phyloP scores from a whole-genome alignment of 1,284 basidiomycete genomes.

The Cryptococcus neoformans region DNA sequence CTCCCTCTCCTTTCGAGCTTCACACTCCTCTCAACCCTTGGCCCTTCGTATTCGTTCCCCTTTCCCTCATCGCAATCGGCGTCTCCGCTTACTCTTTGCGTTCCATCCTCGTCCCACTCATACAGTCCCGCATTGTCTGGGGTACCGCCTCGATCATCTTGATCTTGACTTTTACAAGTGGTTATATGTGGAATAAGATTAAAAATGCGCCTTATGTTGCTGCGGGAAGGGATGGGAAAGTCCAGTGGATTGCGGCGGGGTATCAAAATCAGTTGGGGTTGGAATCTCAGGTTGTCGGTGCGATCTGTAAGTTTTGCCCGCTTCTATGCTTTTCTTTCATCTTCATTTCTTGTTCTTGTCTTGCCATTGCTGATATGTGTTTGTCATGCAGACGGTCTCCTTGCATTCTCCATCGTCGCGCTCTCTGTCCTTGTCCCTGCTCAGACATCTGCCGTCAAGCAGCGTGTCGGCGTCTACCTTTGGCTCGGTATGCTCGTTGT shows the following conservation, averaged over 20 bases:
- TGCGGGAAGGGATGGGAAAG: conserved; percentile 50
- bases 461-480: conserved; percentile 82
- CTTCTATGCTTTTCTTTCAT: too few species aligned
- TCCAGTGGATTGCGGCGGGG: conserved; percentile 79
- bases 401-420: conserved; percentile 78
- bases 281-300: conserved; percentile 83
- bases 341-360: neutral
- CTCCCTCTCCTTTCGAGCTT: conserved; percentile 47
- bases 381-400: conserved; percentile 64
- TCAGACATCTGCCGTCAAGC: conserved; percentile 69
- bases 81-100: conserved; percentile 49
- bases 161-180: conserved; percentile 79
- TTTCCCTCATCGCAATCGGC: conserved; percentile 40
- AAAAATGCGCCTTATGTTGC: conserved; percentile 72
- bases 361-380: neutral
- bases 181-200: conserved; percentile 97
- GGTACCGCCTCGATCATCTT: conserved; percentile 60
- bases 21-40: conserved; percentile 46
- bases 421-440: conserved; percentile 77
- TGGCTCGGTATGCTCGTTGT: conserved; percentile 81
- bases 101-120: conserved; percentile 58
- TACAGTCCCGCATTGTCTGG: conserved; percentile 66
- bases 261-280: conserved; percentile 90
- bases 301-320: conserved; percentile 66
- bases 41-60: conserved; percentile 62